Percentiles rank a stretch among this genome's conserved stretches.
These are phyloP conservation scores for Eucalyptus decipiens DNA, from an alignment of 345 rosid species.

Conservation along the genomic window DNA sequence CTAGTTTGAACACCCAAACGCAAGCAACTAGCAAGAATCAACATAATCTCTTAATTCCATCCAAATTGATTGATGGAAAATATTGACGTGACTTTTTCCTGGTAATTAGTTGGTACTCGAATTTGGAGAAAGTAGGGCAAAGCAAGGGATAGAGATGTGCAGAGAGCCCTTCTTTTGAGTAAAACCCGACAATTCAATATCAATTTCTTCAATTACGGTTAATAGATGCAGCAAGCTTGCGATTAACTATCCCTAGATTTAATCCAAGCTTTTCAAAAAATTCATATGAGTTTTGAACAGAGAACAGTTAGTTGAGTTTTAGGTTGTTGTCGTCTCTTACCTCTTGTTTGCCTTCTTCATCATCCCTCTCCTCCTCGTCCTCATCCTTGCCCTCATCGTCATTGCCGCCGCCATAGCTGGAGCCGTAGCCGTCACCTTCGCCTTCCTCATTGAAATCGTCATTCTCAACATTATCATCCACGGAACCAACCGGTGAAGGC, in stretches of 20 bases:
- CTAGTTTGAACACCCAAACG: neutral
- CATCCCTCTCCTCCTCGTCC: conserved; percentile 27
- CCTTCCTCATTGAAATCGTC: neutral
- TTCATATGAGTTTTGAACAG: neutral
- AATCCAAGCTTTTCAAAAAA: neutral
- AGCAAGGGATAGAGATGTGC: neutral
- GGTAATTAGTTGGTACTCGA: neutral
- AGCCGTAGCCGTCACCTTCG: neutral
- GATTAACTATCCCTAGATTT: neutral
- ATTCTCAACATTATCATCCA: neutral
- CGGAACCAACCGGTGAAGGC: neutral
- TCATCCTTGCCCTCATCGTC: conserved; percentile 8
- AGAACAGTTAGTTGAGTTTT: neutral
- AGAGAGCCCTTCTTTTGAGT: neutral
- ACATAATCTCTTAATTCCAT: neutral
- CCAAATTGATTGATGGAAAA: neutral
- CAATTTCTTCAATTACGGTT: neutral
- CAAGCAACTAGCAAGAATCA: neutral
- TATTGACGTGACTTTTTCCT: neutral
- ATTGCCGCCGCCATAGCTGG: neutral
- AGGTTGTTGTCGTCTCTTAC: neutral
- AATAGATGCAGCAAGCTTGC: neutral
- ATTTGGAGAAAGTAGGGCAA: neutral
- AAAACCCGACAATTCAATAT: neutral
- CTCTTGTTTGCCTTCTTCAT: conserved; percentile 5